phyloP scores from a whole-genome alignment of 176 grass and related monocot genomes.

The Elymus sibiricus region DNA sequence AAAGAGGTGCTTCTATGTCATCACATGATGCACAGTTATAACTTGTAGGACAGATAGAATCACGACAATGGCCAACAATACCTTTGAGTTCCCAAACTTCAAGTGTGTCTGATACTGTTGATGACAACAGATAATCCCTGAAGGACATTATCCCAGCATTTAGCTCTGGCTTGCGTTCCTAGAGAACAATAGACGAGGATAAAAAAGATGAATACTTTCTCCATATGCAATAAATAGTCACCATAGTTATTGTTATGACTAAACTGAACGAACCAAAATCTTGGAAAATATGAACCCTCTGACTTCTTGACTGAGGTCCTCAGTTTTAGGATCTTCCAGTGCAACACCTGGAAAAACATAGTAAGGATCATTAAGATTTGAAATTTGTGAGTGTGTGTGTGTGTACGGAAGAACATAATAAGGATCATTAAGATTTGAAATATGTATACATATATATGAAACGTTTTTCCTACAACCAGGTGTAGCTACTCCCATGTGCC shows the following conservation, averaged over 20 bases:
- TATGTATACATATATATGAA: not conserved
- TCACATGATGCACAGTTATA: not conserved
- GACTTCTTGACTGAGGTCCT: slow-evolving; percentile 95
- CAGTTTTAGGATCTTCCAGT: slow-evolving; percentile 84
- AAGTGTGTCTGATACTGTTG: slow-evolving; percentile 83
- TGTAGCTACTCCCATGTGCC: not conserved
- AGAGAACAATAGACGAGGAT: slow-evolving; percentile 15
- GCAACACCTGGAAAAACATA: slow-evolving; percentile 54
- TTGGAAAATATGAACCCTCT: slow-evolving; percentile 99
- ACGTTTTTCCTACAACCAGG: not conserved
- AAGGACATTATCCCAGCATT: slow-evolving; percentile 82
- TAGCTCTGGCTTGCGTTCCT: slow-evolving; percentile 92
- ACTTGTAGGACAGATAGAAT: slow-evolving; percentile 25
- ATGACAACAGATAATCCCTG: slow-evolving; percentile 90
- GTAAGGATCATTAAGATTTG: slow-evolving; percentile 3
- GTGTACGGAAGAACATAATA: not conserved
- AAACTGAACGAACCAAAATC: slow-evolving; percentile 74
- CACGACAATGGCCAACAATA: slow-evolving; percentile 32
- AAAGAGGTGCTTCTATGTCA: slow-evolving; percentile 9
- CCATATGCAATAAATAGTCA: slow-evolving; percentile 8
- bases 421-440: slow-evolving; percentile 1
- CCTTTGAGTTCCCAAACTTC: slow-evolving; percentile 99
- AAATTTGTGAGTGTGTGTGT: no score
- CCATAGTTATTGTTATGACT: slow-evolving; percentile 18
- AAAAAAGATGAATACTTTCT: slow-evolving; percentile 31